A percentile compares a stretch with the other conserved stretches of the same genome.
Conservation (phyloP, 1,284 basidiomycete species). For the Austroboletus rostrupii region DNA sequence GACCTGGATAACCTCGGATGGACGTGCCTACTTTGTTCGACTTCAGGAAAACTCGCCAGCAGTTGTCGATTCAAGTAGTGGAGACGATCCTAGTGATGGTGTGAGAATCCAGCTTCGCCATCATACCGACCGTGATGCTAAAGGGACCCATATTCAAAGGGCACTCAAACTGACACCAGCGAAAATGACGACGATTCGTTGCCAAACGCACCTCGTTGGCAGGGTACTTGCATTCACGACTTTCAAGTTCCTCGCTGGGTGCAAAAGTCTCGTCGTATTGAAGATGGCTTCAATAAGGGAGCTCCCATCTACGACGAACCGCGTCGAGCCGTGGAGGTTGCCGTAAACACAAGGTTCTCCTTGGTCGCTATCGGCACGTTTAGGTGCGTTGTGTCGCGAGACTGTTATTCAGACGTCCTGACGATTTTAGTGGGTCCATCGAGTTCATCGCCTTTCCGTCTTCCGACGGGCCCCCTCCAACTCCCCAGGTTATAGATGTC, state of each 20-base stretch:
- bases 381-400: conserved; percentile 40
- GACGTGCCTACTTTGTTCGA: conserved; percentile 72
- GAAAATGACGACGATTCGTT: conserved; percentile 15
- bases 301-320: conserved; percentile 56
- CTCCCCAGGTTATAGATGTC: conserved; percentile 52
- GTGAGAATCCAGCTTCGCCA: conserved; percentile 15
- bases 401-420: conserved; percentile 1
- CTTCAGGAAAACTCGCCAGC: conserved; percentile 39
- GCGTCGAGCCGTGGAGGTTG: conserved; percentile 57
- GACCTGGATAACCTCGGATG: conserved; percentile 80
- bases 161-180: neutral
- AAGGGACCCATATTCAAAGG: conserved; percentile 13
- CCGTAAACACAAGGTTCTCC: conserved; percentile 83
- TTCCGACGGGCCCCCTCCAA: conserved; percentile 48
- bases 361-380: conserved; percentile 79
- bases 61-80: conserved; percentile 3
- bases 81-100: conserved; percentile 5
- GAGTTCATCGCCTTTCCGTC: conserved; percentile 65
- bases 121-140: neutral
- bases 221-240: conserved; percentile 65
- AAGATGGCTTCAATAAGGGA: conserved; percentile 35
- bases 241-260: conserved; percentile 72
- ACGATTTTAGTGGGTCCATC: conserved; percentile 49
- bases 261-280: conserved; percentile 59
- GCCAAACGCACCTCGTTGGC: conserved; percentile 44